Evolutionary conservation across 1,284 basidiomycete species (phyloP).

Genomic region (Spongispora temasekensis): DNA sequence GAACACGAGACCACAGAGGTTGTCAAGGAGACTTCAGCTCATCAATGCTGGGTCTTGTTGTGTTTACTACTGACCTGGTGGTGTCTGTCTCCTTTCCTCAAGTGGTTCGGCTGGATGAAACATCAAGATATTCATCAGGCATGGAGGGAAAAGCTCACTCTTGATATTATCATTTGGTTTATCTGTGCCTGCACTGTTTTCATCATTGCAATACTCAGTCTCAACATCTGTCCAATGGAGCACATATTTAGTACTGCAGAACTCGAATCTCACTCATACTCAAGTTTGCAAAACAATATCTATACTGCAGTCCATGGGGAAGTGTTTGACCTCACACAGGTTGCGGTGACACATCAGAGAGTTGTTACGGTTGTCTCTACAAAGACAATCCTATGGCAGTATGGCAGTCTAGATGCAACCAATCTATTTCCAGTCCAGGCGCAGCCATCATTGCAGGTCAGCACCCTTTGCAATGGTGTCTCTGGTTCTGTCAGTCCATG

Average conservation of each 20-base stretch:
- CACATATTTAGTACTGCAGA: conserved; percentile 87
- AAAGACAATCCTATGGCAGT: conserved; percentile 72
- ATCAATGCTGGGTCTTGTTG: no score
- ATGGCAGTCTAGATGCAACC: conserved; percentile 80
- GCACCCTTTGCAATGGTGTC: conserved; percentile 89
- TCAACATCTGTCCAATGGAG: conserved; percentile 92
- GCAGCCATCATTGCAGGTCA: conserved; percentile 58
- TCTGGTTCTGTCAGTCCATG: conserved; percentile 83
- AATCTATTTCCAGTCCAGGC: conserved; percentile 94
- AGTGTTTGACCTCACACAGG: conserved; percentile 78
- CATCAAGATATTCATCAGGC: conserved; percentile 92
- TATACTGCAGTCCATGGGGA: conserved; percentile 89
- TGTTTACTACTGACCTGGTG: no score
- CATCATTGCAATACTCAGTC: conserved; percentile 88
- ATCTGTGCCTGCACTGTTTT: conserved; percentile 87
- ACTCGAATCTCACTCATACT: conserved; percentile 69
- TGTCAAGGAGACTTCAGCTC: no score
- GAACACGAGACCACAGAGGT: no score
- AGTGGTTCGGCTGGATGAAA: no score
- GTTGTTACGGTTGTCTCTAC: conserved; percentile 75
- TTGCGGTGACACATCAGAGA: conserved; percentile 63
- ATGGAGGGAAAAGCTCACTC: conserved; percentile 95
- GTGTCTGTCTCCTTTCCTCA: no score
- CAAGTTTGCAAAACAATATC: conserved; percentile 70
- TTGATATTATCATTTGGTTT: conserved; percentile 97